Evolutionary conservation across 2,329 filamentous ascomycete genomes (phyloP), one percentile per base, ranked within the genome.

Genomic region (Arthrobotrys megalospora): DNA sequence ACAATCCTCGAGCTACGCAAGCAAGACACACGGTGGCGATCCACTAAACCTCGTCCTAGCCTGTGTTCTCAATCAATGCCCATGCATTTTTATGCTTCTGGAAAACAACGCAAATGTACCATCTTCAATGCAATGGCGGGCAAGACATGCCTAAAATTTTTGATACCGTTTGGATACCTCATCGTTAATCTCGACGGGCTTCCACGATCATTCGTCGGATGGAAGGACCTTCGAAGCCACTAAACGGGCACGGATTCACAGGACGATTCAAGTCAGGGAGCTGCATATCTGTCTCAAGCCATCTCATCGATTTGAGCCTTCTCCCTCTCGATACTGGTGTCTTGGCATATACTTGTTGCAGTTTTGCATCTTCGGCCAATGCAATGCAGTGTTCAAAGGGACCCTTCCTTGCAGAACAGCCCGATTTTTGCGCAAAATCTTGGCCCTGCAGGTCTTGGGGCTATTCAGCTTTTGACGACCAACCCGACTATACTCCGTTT

Each of bases 81-180:
- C 66, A 53, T 63, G 52, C 45, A 45, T 28, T 72, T 43, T 53
- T 48, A 60, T 45, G 21, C 28, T 53, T 62, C 36, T 55, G 53
- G 52, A 53, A 73, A 73, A 73, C 69, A 73, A 73, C 69, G 52
- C 69, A 73, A 65, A 58, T 60, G 69, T 66, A 66, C 58, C 68
- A 63, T 43, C 50, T 47, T 65, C 48, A 36, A 72, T 65, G 69
- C 24, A 28, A 38, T 8, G 12, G 52, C 6, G 43, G 58, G 60
- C 70, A 52, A 67, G 63, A 75, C 50, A 75, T 41, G 36, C 60
- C 28, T 34, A 64, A 34, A 21, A 41, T 48, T 58, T 45, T 36
- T 60, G 21, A 28, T 60, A 16, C 55, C 7, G 12, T 43, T 19
- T 60, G 21, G 52, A 60, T 52, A 68, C 66, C 24, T 62, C 55